A percentile compares a stretch with the other conserved stretches of the same genome.
phyloP scores from a whole-genome alignment of 139 green algal genomes.

The Monoraphidium neglectum region DNA sequence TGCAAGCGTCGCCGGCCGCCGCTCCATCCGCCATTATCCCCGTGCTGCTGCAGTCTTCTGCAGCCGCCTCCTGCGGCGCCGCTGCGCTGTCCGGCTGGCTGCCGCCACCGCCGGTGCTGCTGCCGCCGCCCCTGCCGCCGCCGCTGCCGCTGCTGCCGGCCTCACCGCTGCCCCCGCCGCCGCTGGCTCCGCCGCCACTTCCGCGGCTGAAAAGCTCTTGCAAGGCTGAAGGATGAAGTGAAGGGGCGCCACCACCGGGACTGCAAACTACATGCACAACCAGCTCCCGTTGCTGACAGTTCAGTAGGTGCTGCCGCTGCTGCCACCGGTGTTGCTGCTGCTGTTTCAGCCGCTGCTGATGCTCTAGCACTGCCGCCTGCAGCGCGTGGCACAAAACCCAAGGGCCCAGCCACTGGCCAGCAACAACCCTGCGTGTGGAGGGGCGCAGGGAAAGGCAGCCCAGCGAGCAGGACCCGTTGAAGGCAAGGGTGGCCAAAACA shows the following conservation, averaged over 20 bases:
- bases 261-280: constrained; percentile 66
- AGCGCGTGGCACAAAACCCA: constrained; percentile 83
- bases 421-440: constrained; percentile 60
- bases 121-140: background rate
- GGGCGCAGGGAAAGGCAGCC: background rate
- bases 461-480: background rate
- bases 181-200: no score
- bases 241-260: constrained; percentile 74
- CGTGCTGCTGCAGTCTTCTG: no score
- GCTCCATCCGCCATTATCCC: no score
- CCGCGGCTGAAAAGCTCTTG: no score
- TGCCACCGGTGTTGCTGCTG: constrained; percentile 5
- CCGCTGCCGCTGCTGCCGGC: background rate
- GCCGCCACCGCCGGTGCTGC: background rate
- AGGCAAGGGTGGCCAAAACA: background rate
- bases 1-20: no score
- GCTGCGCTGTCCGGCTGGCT: background rate
- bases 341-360: constrained; percentile 21
- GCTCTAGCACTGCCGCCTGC: constrained; percentile 41
- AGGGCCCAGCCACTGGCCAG: constrained; percentile 89
- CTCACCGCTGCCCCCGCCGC: background rate
- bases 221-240: constrained; percentile 31
- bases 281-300: no score
- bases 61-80: background rate
- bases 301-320: constrained; percentile 11